Conservation (phyloP, 2,329 filamentous ascomycete genomes). For the Fusarium phyllophilum region DNA sequence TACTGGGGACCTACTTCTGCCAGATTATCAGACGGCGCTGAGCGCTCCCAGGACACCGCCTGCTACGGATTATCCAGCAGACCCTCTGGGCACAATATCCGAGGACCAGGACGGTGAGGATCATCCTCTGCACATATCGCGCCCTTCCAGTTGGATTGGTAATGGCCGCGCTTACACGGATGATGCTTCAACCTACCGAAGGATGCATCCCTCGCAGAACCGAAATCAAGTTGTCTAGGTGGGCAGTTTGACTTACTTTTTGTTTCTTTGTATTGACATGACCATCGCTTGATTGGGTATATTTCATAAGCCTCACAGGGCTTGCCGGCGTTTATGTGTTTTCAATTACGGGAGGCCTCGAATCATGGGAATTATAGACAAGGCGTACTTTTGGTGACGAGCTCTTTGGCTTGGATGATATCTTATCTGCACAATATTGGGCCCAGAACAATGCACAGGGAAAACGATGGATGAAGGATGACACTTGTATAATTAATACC, state of each 20-base stretch:
- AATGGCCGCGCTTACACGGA: constrained; percentile 41
- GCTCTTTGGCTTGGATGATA: constrained; percentile 11
- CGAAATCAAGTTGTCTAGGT: constrained; percentile 34
- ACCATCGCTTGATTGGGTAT: constrained; percentile 19
- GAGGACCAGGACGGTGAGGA: constrained; percentile 46
- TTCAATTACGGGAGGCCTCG: background rate
- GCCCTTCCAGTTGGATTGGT: constrained; percentile 38
- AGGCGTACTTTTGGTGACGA: constrained; percentile 20
- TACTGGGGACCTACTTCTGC: constrained; percentile 62
- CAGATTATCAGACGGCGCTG: constrained; percentile 73
- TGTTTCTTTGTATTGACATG: background rate
- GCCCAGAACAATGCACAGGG: constrained; percentile 18
- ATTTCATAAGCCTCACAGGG: constrained; percentile 14
- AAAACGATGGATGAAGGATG: constrained; percentile 15
- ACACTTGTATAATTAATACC: constrained; percentile 42
- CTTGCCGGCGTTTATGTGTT: constrained; percentile 31
- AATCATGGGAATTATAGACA: constrained; percentile 35
- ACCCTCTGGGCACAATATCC: constrained; percentile 47
- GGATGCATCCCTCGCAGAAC: constrained; percentile 34
- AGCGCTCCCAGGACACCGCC: constrained; percentile 63
- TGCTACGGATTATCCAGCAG: constrained; percentile 45
- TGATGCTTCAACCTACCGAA: constrained; percentile 36
- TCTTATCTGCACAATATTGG: constrained; percentile 15
- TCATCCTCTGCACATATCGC: constrained; percentile 38
- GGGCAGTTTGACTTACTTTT: background rate